These are phyloP conservation scores for Gymnopus androsaceus DNA, from an alignment of 1,284 basidiomycete genomes.

Conservation along the genomic window DNA sequence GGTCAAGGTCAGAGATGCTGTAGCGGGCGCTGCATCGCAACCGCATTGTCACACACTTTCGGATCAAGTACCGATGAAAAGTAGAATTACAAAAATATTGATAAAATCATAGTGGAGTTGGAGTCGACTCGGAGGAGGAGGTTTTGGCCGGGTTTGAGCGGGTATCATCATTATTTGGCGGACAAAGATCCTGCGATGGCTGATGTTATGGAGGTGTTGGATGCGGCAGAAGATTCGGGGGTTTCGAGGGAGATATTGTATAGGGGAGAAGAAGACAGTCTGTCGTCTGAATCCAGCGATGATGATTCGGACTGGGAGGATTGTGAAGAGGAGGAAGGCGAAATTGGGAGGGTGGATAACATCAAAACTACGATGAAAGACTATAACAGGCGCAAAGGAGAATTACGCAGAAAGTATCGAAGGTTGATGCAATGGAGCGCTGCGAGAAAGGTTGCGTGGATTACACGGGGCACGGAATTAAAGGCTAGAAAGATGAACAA, in stretches of 20 bases:
- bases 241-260: constrained; percentile 22
- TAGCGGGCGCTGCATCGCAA: too few species aligned
- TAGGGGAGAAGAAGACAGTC: constrained; percentile 13
- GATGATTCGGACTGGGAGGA: constrained; percentile 18
- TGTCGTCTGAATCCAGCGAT: constrained; percentile 11
- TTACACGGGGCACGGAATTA: constrained; percentile 35
- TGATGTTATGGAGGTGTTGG: constrained; percentile 43
- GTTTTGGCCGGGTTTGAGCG: constrained; percentile 42
- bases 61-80: too few species aligned
- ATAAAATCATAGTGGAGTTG: constrained; percentile 33
- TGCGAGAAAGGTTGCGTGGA: constrained; percentile 40
- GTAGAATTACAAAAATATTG: too few species aligned
- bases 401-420: constrained; percentile 42
- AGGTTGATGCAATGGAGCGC: constrained; percentile 46
- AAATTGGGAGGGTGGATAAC: constrained; percentile 16
- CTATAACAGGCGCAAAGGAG: constrained; percentile 25
- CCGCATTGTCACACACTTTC: too few species aligned
- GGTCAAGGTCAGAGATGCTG: too few species aligned
- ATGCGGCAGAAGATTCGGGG: constrained; percentile 37
- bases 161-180: constrained; percentile 38
- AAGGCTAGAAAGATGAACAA: constrained; percentile 30
- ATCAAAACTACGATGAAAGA: constrained; percentile 29
- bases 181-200: constrained; percentile 34
- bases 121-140: constrained; percentile 33
- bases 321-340: constrained; percentile 13